These are phyloP conservation scores for Chlamydomonas sp. DNA, from an alignment of 139 green algal species.

Conservation along the genomic window DNA sequence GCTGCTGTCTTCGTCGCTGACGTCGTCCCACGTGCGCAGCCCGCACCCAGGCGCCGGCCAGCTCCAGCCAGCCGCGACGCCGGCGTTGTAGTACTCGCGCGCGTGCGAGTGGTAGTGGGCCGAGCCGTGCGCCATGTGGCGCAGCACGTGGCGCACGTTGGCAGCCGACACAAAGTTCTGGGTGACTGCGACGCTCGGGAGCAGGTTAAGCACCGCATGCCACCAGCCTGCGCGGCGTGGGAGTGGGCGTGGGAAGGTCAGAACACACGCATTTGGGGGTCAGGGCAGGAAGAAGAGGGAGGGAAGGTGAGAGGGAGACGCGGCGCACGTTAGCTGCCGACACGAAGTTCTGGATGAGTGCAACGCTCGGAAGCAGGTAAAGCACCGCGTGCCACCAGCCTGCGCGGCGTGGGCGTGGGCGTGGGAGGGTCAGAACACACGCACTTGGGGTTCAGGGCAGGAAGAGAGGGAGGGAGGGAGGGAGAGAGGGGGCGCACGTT, in stretches of 20 bases:
- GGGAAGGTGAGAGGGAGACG: too few species aligned
- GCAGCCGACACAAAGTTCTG: slow-evolving; percentile 29
- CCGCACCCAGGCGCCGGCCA: too few species aligned
- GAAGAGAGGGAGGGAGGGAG: too few species aligned
- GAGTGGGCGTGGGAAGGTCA: too few species aligned
- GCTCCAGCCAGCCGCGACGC: slow-evolving; percentile 15
- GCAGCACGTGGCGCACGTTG: slow-evolving; percentile 17
- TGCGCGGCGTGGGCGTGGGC: too few species aligned
- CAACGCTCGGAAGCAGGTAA: slow-evolving; percentile 33
- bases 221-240: slow-evolving; percentile 27
- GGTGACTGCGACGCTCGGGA: slow-evolving; percentile 28
- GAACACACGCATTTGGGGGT: too few species aligned
- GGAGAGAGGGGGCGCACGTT: slow-evolving; percentile 20
- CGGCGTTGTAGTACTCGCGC: slow-evolving; percentile 1
- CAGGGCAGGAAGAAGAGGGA: too few species aligned
- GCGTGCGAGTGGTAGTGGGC: background rate
- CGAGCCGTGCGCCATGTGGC: slow-evolving; percentile 22
- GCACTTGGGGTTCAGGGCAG: too few species aligned
- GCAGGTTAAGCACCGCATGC: slow-evolving; percentile 41
- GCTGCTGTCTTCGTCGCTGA: too few species aligned
- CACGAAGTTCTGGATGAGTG: slow-evolving; percentile 36
- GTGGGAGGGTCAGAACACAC: too few species aligned
- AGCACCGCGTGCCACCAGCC: slow-evolving; percentile 39
- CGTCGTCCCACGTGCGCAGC: too few species aligned
- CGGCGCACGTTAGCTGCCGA: slow-evolving; percentile 9